Evolutionary conservation across 2,329 filamentous ascomycete species (phyloP), one percentile per base, ranked within the genome.

Genomic region (Colletotrichum kahawae): DNA sequence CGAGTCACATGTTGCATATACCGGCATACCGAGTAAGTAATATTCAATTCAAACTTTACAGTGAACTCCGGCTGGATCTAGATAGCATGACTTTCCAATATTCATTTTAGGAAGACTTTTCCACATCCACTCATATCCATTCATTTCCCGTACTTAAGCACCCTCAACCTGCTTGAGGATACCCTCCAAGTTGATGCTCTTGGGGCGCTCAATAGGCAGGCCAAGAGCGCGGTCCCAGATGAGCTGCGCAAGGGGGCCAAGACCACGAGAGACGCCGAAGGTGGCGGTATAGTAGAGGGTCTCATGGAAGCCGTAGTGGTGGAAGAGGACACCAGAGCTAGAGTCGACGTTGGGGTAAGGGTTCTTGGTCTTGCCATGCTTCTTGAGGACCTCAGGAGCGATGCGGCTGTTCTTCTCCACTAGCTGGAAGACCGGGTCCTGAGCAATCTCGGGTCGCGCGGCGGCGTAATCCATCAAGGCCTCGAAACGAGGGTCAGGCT

Each of bases 331-430:
- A 78, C 97, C 97, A 1, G 95, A 98, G 77, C 92, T 93, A 63
- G 94, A 95, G 85, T 99, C 97, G 77, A 99, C 97, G 84, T 99
- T 99, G 78, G 97, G 97, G 87, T 96, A 98, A 3, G 97, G 95
- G 88, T 98, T 98, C 90, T 98, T 98, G 79, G 95, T 98, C 93
- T 98, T 98, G 85, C 97, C 97, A 83, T 99, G 97, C 88, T 98
- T 93, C 81, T 92, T 97, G 80, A 99, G 90, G 24, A 99, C 97
- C 67, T 92, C 91, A 18, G 97, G 97, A 1, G 97, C 97, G 77
- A 99, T 93, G 82, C 95, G 93, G 78, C 94, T 95, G 88, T 98
- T 98, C 88, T 94, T 93, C 90, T 96, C 94, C 71, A 99, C 96
- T 13, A 99, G 92, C 85, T 95, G 92, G 92, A 98, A 98, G 77